These are phyloP conservation scores for Neurospora hispaniola DNA, from an alignment of 495 filamentous ascomycete genomes.

Conservation along the genomic window DNA sequence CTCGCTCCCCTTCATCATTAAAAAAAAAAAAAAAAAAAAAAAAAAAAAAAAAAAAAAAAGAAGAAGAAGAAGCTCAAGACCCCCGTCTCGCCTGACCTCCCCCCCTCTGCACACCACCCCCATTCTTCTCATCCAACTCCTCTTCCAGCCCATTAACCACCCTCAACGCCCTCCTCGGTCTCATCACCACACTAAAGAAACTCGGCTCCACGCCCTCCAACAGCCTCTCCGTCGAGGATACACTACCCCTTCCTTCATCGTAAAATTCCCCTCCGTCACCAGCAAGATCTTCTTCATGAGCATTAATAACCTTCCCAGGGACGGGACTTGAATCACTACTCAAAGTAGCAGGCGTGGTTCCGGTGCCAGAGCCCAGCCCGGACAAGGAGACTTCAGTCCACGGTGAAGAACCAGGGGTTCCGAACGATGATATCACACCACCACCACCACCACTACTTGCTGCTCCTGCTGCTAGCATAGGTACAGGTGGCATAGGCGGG, in stretches of 20 bases:
- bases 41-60: too few species aligned
- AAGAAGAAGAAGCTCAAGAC: background rate
- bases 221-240: constrained; percentile 41
- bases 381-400: background rate
- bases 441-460: too few species aligned
- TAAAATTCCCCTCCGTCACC: constrained; percentile 4
- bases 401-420: background rate
- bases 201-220: constrained; percentile 56
- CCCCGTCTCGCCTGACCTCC: background rate
- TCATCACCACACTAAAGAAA: constrained; percentile 63
- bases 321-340: background rate
- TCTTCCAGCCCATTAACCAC: constrained; percentile 52
- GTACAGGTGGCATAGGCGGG: background rate
- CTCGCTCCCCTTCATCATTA: too few species aligned
- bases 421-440: background rate
- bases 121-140: constrained; percentile 5
- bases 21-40: too few species aligned
- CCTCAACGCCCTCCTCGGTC: constrained; percentile 59
- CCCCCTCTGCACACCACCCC: background rate
- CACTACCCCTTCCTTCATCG: constrained; percentile 23
- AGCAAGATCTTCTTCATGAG: background rate
- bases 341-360: background rate
- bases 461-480: too few species aligned
- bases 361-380: background rate
- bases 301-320: background rate